phyloP scores from a whole-genome alignment of 2,329 filamentous ascomycete genomes.

The Emergomyces orientalis region DNA sequence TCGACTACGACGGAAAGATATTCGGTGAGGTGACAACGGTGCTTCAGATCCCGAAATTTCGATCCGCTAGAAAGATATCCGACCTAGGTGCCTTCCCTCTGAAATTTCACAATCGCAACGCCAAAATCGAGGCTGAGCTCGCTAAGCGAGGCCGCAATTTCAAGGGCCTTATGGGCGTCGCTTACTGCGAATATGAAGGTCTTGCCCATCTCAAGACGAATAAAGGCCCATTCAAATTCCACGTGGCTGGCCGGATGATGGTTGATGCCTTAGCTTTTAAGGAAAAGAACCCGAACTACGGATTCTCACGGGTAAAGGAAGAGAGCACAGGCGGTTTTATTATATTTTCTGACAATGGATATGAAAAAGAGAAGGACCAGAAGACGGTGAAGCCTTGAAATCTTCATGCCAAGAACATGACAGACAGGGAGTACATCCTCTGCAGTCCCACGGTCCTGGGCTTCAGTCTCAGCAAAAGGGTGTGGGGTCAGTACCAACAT shows the following conservation, averaged over 20 bases:
- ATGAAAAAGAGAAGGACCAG: not conserved
- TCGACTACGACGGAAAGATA: conserved; percentile 21
- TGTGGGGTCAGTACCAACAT: conserved; percentile 9
- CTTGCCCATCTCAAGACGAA: not conserved
- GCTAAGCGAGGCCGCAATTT: conserved; percentile 11
- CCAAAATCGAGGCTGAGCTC: conserved; percentile 10
- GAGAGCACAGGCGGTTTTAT: not conserved
- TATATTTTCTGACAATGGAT: not conserved
- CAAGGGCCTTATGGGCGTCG: conserved; percentile 10
- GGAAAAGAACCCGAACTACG: conserved; percentile 14
- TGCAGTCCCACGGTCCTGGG: conserved; percentile 13
- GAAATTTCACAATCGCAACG: conserved; percentile 17
- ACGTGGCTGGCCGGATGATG: conserved; percentile 12
- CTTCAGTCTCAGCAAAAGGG: conserved; percentile 12
- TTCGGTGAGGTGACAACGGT: conserved; percentile 18
- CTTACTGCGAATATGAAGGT: conserved; percentile 14
- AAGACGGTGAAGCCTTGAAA: conserved; percentile 6
- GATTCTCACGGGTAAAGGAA: conserved; percentile 9
- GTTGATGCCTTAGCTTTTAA: conserved; percentile 11
- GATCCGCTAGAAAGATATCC: conserved; percentile 17
- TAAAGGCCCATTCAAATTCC: conserved; percentile 6
- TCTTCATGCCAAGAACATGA: conserved; percentile 9
- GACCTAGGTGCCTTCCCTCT: conserved; percentile 22
- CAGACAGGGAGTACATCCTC: conserved; percentile 11
- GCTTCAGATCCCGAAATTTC: conserved; percentile 17